Base-by-base conservation (phyloP, 148 eudicot species). In the Camellia lanceoleosa region DNA sequence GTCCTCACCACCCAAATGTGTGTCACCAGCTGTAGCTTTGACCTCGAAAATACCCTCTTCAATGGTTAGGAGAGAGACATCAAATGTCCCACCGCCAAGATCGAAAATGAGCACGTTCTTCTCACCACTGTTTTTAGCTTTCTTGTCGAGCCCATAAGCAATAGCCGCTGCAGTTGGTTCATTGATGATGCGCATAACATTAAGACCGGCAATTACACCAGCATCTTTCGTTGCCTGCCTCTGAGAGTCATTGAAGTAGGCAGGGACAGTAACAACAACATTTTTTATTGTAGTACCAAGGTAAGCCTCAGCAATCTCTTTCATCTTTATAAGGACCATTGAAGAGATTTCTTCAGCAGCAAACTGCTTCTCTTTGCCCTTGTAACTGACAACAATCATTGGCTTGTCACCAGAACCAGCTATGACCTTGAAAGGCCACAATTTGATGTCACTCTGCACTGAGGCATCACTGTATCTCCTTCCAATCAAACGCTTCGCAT, bases 401-500 rank as follows among this genome's bases (percentile, higher is more conserved):
- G 74, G 58, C 19, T 46, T 69, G 55, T 69, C 73, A 1, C n/a
- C 73, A 15, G 2, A 30, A 69, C 30, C 73, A 0, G 73, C 23
- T 7, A 47, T 69, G 23, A 69, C 73, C 54, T 18, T 69, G 7
- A 69, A 69, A 2, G 73, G 73, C 73, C 73, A 69, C 47, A 69
- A 5, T 13, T 69, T 69, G 1, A 69, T 8, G 38, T 69, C 73
- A 14, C 59, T 71, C 42, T 71, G 58, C 23, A 49, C 59, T 0
- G 6, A 0, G 42, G 59, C 3, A 7, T 71, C 74, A 2, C 74
- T 49, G 7, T 71, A 49, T 71, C 74, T 49, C 12, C 74, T 71
- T 71, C 74, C 74, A 0, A 71, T 71, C 14, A 71, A 30, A 19
- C 74, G 74, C 74, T 71, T 71, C 11, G 74, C 74, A 71, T 49